Percentiles rank a stretch among this genome's conserved stretches.
Conservation (phyloP, 805 yeast species). For the Ogataea angusta region DNA sequence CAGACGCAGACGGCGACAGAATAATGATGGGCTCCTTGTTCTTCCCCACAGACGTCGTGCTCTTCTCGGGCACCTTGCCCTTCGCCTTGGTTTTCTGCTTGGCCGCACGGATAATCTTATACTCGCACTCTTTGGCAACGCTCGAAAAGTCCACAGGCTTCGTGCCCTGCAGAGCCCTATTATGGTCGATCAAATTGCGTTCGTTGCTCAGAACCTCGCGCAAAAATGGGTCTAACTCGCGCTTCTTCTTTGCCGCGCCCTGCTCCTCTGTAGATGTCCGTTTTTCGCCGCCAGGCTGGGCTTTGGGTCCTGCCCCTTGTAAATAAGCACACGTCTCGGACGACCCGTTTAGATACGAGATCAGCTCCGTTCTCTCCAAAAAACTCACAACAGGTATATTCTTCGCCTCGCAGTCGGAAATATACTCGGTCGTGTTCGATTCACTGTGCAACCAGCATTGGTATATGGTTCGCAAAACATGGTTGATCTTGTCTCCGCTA, state of each 20-base stretch:
- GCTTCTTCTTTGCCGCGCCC: conserved; percentile 13
- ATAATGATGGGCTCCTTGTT: conserved; percentile 66
- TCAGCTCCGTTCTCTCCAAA: conserved; percentile 78
- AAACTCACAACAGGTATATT: conserved; percentile 72
- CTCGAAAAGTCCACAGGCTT: conserved; percentile 66
- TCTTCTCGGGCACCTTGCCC: conserved; percentile 4
- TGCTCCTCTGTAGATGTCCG: conserved; percentile 4
- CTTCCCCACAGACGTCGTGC: conserved; percentile 13
- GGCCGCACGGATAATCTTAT: conserved; percentile 50
- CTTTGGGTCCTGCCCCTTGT: conserved; percentile 13
- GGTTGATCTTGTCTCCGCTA: conserved; percentile 39
- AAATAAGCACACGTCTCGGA: conserved; percentile 57
- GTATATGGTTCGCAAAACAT: conserved; percentile 56
- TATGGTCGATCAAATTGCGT: conserved; percentile 45
- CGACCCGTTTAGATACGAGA: conserved; percentile 76
- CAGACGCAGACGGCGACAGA: conserved; percentile 76
- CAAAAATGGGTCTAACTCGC: conserved; percentile 46
- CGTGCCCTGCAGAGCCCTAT: conserved; percentile 49
- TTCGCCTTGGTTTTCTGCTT: conserved; percentile 33
- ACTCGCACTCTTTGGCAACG: conserved; percentile 63
- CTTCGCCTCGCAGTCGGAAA: conserved; percentile 63
- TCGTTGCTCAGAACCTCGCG: conserved; percentile 41
- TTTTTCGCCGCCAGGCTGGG: conserved; percentile 3
- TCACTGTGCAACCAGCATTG: conserved; percentile 80
- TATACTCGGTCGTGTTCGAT: conserved; percentile 75